These are phyloP conservation scores for Rhodotorula sp. DNA, from an alignment of 1,284 basidiomycete species.

Conservation along the genomic window DNA sequence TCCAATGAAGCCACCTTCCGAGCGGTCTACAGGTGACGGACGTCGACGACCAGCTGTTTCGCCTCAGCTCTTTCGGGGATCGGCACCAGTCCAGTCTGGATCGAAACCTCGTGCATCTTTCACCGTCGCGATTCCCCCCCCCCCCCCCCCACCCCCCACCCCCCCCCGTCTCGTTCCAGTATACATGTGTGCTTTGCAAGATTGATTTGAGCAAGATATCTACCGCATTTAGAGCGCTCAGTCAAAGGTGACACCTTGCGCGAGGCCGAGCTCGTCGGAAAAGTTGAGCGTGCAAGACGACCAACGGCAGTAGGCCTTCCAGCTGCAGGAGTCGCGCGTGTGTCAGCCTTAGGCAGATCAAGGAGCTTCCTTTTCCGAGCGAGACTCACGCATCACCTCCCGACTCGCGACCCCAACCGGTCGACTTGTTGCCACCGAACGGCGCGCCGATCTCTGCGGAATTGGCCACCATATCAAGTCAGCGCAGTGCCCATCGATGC, in stretches of 20 bases:
- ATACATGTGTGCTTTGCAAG: background rate
- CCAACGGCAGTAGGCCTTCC: constrained; percentile 48
- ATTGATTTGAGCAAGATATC: background rate
- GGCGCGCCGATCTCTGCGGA: constrained; percentile 79
- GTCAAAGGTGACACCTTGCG: constrained; percentile 81
- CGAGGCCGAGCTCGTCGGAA: constrained; percentile 78
- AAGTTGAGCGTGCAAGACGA: constrained; percentile 91
- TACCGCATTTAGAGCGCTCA: background rate
- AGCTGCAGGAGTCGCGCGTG: constrained; percentile 58
- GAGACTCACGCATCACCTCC: constrained; percentile 59
- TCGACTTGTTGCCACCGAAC: constrained; percentile 67
- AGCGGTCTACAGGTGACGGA: too few species aligned
- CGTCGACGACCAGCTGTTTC: too few species aligned
- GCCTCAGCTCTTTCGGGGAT: background rate
- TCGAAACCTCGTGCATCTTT: too few species aligned
- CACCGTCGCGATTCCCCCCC: too few species aligned
- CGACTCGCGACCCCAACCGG: constrained; percentile 86
- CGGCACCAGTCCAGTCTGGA: too few species aligned
- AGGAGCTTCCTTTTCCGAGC: background rate
- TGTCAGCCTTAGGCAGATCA: background rate
- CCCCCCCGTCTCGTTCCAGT: too few species aligned
- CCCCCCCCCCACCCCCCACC: too few species aligned
- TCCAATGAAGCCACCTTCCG: too few species aligned
- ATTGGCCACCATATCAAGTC: background rate
- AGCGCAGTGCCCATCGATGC: background rate